Conservation (phyloP, 2,329 filamentous ascomycete genomes). For the Penicillium sp. region DNA sequence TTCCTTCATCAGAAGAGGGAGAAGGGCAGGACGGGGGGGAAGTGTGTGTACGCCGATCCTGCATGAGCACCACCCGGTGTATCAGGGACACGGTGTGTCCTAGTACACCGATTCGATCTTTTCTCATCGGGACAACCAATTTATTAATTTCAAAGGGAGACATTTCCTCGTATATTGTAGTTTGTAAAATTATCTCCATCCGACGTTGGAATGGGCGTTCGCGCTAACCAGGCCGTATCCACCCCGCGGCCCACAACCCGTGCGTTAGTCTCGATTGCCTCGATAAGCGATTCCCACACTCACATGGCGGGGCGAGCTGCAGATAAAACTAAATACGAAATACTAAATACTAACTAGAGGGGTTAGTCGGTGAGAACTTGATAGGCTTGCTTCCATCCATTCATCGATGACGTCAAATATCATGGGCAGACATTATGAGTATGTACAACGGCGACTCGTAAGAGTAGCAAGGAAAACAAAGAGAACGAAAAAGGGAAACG, state of each 20-base stretch:
- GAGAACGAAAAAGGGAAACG: neutral
- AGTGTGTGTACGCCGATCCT: neutral
- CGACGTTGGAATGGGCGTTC: constrained; percentile 9
- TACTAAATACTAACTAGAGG: too few species aligned
- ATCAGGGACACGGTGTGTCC: neutral
- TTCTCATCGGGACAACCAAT: constrained; percentile 3
- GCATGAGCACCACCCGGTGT: constrained; percentile 2
- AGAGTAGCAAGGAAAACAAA: neutral
- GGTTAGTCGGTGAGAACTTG: neutral
- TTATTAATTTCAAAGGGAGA: constrained; percentile 3
- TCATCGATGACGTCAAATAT: neutral
- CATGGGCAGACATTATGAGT: constrained; percentile 8
- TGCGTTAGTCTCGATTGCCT: constrained; percentile 1
- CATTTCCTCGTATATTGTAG: neutral
- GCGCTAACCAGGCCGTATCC: constrained; percentile 14
- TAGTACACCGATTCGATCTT: constrained; percentile 11
- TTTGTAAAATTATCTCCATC: neutral
- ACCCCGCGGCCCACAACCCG: constrained; percentile 20
- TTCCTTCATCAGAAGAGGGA: neutral
- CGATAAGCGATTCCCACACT: constrained; percentile 1
- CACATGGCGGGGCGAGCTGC: too few species aligned
- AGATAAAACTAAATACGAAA: too few species aligned
- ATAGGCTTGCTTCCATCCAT: neutral
- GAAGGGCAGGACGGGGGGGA: neutral
- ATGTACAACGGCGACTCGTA: neutral